Percentiles rank a stretch among this genome's conserved stretches.
Evolutionary conservation across 495 filamentous ascomycete genomes (phyloP).

Genomic region (Aspergillus sclerotiicarbonarius): DNA sequence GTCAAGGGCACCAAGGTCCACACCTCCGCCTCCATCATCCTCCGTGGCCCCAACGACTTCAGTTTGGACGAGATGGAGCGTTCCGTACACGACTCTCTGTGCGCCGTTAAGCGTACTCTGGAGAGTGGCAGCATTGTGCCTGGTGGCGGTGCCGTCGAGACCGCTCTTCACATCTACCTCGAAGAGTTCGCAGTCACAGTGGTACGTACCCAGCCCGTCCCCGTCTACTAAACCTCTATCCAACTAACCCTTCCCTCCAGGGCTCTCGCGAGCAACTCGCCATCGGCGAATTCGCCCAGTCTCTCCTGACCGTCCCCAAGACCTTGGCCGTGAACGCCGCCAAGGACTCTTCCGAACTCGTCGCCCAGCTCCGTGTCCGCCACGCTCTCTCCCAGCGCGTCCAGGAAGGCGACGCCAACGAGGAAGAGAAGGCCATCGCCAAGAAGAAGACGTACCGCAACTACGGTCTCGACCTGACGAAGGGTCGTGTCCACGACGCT

Average conservation of each 20-base stretch:
- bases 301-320: constrained; percentile 92
- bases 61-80: constrained; percentile 99
- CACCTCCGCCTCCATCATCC: constrained; percentile 92
- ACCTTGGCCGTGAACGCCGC: constrained; percentile 96
- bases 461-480: constrained; percentile 88
- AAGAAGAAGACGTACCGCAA: constrained; percentile 97
- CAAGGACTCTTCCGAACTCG: constrained; percentile 91
- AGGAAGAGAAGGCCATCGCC: constrained; percentile 82
- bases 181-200: constrained; percentile 99
- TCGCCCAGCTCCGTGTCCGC: constrained; percentile 89
- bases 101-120: constrained; percentile 93
- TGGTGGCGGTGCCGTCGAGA: constrained; percentile 95
- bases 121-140: constrained; percentile 97
- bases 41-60: constrained; percentile 94
- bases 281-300: constrained; percentile 94
- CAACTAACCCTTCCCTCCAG: constrained; percentile 33
- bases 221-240: background rate
- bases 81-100: constrained; percentile 94
- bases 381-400: constrained; percentile 93
- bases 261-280: constrained; percentile 96
- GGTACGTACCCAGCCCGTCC: constrained; percentile 41
- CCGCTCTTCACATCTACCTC: constrained; percentile 97
- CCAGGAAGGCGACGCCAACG: constrained; percentile 74
- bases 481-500: constrained; percentile 88
- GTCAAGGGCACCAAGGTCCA: constrained; percentile 94